A percentile compares a stretch with the other conserved stretches of the same genome.
These are phyloP conservation scores for Rhizoclosmatium sp. DNA, from an alignment of 192 early-diverging fungal genomes.

Conservation along the genomic window DNA sequence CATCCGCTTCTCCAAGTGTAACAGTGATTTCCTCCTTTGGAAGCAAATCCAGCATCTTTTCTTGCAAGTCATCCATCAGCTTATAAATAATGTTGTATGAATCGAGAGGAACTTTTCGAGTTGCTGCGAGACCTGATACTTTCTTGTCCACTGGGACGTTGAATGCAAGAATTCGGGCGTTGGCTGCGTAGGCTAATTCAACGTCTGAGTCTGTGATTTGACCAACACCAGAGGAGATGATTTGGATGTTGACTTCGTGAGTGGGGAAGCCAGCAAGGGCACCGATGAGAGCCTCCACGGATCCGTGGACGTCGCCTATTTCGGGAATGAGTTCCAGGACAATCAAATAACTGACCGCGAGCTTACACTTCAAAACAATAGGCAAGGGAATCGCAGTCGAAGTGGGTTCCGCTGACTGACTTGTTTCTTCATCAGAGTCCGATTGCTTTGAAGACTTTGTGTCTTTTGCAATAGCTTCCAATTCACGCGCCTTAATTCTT, in stretches of 20 bases:
- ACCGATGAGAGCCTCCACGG: conserved; percentile 85
- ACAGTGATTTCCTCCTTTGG: conserved; percentile 80
- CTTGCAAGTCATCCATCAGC: conserved; percentile 90
- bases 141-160: conserved; percentile 87
- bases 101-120: conserved; percentile 70
- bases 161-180: conserved; percentile 81
- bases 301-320: conserved; percentile 90
- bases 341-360: not conserved
- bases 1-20: conserved; percentile 87
- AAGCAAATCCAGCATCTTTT: conserved; percentile 73
- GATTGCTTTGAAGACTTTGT: not conserved
- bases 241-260: conserved; percentile 75
- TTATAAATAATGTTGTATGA: conserved; percentile 89
- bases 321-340: conserved; percentile 2
- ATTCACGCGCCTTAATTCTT: conserved; percentile 48
- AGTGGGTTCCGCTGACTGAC: conserved; percentile 28
- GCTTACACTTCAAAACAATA: conserved; percentile 74
- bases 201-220: conserved; percentile 88
- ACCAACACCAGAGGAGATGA: conserved; percentile 85
- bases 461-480: conserved; percentile 28
- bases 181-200: conserved; percentile 53
- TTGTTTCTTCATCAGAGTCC: conserved; percentile 51
- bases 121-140: conserved; percentile 61
- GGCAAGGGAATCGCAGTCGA: conserved; percentile 49
- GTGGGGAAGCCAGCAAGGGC: conserved; percentile 78